Evolutionary conservation across 2,329 filamentous ascomycete genomes (phyloP), one percentile per base, ranked within the genome.

Genomic region (Fusarium temperatum): DNA sequence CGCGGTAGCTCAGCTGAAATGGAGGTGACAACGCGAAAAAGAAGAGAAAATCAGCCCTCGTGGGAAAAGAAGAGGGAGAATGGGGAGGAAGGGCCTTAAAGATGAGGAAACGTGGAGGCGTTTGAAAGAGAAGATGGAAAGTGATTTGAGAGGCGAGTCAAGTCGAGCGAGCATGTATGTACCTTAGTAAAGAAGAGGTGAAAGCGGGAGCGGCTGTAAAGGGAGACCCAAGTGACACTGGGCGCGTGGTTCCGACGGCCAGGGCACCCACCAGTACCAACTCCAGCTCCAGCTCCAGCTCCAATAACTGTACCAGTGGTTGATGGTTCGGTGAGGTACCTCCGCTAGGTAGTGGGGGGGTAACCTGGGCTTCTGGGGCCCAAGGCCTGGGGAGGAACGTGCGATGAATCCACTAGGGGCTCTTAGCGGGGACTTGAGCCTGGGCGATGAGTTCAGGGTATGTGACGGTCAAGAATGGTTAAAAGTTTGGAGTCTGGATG

Each of bases 231-330:
- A 74, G 61, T 74, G 71, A 74, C 71, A 72, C 66, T 68, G 58
- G 62, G 71, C 71, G 71, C 71, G 71, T 73, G 71, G 51, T 58
- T 45, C 57, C 51, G 57, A 56, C 61, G 66, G 70, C 71, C 70
- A 73, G 50, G 60, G 59, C 47, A 32, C 42, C 53, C 42, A 15
- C 22, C 35, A 38, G 35, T 17, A 20, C 30, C 30, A 51, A 20
- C 20, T 15, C 26, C 18, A 47, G 42, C n/a, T 42, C 13, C 39
- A 42, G 26, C 26, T 26, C 26, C 26, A 26, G 44, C 44, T 47
- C 44, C 44, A 47, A 18, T 36, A 36, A 18, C 35, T 18, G 26
- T 18, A 26, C 48, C 35, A 38, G 60, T 59, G 53, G 42, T 44
- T 62, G 38, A 69, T 62, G 58, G 65, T 32, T 60, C 36, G 47